Evolutionary conservation across 257 asterid species (phyloP), one percentile per base, ranked within the genome.

Genomic region (Euphrasia confusa): DNA sequence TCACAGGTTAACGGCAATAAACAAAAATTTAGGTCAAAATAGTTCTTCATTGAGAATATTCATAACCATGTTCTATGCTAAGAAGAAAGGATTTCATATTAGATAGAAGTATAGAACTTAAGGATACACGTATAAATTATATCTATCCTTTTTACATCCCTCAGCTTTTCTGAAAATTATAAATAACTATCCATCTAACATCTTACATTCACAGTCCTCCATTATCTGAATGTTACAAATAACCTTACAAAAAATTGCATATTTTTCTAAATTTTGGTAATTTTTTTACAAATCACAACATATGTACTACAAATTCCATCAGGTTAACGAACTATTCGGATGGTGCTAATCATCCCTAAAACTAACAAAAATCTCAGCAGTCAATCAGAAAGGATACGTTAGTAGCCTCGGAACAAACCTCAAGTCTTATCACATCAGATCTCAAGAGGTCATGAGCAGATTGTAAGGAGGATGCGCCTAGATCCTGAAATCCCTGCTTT

Each of bases 401-500:
- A 69, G 32, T 47, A 13, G 10, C 18, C n/a, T 26, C 50, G 80
- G 21, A 53, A 6, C 58, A 18, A 53, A 90, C 98, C 81, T 92
- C 95, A 7, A 86, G 95, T 71, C 97, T 79, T 27, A 86, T 70
- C 40, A 76, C 65, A 44, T 81, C 87, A 0, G 90, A 88, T 77
- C 79, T 73, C 67, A 91, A 69, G 54, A 84, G 84, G 60, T 88
- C 86, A 66, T 88, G 96, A 10, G 95, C 98, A 3, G 97, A 88
- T 55, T 81, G 89, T 60, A 91, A 37, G 33, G 97, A 91, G 12
- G 95, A 86, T 64, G 95, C 95, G 53, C 98, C 97, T 17, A 91
- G 87, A 80, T 91, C 98, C 76, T 91, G 97, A 67, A 91, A 86
- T 69, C 98, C 98, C 49, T 88, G 95, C 71, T 81, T 88, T 45